Evolutionary conservation across 805 yeast species (phyloP), one percentile per base, ranked within the genome.

Genomic region (Saccharomyces kudriavzevii): DNA sequence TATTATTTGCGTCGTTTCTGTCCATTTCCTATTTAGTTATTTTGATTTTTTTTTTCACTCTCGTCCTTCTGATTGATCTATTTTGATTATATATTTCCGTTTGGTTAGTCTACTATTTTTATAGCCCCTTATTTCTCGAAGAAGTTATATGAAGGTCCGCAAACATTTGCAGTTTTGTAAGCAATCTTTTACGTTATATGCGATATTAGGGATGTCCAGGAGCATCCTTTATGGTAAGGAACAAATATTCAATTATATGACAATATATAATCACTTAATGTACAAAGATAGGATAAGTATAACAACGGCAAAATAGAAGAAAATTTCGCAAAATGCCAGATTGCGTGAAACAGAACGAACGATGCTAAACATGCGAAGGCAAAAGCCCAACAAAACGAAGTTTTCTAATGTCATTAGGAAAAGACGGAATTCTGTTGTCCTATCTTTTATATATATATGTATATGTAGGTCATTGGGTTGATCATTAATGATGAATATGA

Each of bases 401-500:
- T 35, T 35, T 35, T 35, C 13, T 35, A 17, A 35, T 20, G 43
- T 17, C 24, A 35, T 35, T 35, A 17, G 6, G 24, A 35, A 35
- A 35, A 35, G 43, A 35, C 3, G 43, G 43, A 35, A 17, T 17
- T n/a, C 11, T 35, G 9, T 17, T 35, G 13, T 35, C 43, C 43
- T 20, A 13, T 20, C 43, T 35, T 35, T 35, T 10, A 35, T 35
- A n/a, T 35, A n/a, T 35, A 35, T 35, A 35, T 17, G 24, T 35
- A 17, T 35, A 35, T 35, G 43, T 35, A 47, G 20, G 46, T 52
- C 13, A 43, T 54, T 14, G 56, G 54, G 8, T 49, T 54, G 25
- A 24, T 54, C 20, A 45, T 51, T 17, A 51, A 26, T 47, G 47
- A 45, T 40, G 48, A 35, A 48, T 27, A 48, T 28, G 20, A 11